These are phyloP conservation scores for Colletotrichum eremochloae DNA, from an alignment of 2,329 filamentous ascomycete genomes.

Conservation along the genomic window DNA sequence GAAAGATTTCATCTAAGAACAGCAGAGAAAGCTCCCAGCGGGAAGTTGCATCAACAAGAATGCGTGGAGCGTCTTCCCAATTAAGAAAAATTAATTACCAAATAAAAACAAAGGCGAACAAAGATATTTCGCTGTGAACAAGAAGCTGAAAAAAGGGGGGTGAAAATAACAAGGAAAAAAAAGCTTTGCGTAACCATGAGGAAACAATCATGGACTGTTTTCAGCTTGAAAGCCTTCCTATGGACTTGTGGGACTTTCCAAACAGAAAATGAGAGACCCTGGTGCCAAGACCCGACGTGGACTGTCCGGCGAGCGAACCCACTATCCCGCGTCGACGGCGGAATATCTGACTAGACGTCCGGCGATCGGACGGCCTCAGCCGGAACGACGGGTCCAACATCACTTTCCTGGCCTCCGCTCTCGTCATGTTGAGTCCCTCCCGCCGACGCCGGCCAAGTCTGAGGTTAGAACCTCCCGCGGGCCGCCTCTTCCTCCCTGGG, in stretches of 20 bases:
- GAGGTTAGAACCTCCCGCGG: too few relatives aligned
- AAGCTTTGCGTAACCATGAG: background rate
- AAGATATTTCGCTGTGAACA: too few relatives aligned
- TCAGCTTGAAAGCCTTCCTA: too few relatives aligned
- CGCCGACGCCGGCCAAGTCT: background rate
- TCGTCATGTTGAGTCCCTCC: constrained; percentile 7
- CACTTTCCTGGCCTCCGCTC: background rate
- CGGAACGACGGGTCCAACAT: background rate
- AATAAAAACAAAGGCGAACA: background rate
- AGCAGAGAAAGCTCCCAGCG: too few relatives aligned
- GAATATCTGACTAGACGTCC: background rate
- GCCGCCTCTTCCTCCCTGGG: background rate
- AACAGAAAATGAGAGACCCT: background rate
- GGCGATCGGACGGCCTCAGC: background rate
- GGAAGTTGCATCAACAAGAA: too few relatives aligned
- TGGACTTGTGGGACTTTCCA: background rate
- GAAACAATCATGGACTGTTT: too few relatives aligned
- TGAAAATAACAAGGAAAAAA: background rate
- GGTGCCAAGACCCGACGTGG: background rate
- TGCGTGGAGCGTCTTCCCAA: background rate
- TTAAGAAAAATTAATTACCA: background rate
- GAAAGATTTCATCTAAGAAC: background rate
- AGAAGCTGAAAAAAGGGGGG: background rate
- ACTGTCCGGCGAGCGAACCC: too few relatives aligned
- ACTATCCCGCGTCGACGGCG: too few relatives aligned